These are phyloP conservation scores for Xylaria scruposa DNA, from an alignment of 495 filamentous ascomycete species.

Conservation along the genomic window DNA sequence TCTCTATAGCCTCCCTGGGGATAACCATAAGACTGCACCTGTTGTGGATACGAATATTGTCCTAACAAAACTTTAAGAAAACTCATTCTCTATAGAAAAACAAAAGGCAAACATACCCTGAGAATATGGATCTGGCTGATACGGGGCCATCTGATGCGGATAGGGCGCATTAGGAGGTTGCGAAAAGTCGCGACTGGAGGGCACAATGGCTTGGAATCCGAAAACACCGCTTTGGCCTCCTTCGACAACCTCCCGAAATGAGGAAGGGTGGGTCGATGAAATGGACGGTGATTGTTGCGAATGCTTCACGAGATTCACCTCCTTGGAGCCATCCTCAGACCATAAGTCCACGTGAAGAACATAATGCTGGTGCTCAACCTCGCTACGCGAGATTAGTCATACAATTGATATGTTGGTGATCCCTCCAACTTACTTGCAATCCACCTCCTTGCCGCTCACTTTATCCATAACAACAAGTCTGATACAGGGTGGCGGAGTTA, in stretches of 20 bases:
- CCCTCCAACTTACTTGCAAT: constrained; percentile 74
- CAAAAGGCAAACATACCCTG: constrained; percentile 49
- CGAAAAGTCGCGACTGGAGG: constrained; percentile 49
- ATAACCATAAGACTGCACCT: constrained; percentile 41
- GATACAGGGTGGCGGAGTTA: constrained; percentile 95
- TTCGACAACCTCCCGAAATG: constrained; percentile 65
- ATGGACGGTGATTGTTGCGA: constrained; percentile 89
- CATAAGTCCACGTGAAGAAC: constrained; percentile 94
- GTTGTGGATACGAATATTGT: constrained; percentile 48
- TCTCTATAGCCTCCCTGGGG: constrained; percentile 38
- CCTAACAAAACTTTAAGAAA: constrained; percentile 39
- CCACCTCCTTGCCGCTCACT: constrained; percentile 81
- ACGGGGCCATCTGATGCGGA: constrained; percentile 46
- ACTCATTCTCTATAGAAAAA: constrained; percentile 9
- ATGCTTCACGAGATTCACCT: constrained; percentile 94
- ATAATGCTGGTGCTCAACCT: constrained; percentile 83
- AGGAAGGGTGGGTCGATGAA: constrained; percentile 78
- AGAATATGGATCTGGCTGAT: constrained; percentile 47
- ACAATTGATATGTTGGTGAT: constrained; percentile 1
- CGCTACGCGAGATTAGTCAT: constrained; percentile 44
- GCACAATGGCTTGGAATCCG: constrained; percentile 43
- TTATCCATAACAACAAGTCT: constrained; percentile 81
- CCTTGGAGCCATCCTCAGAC: constrained; percentile 79
- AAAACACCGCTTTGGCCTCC: constrained; percentile 39
- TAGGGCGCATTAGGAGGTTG: constrained; percentile 39